These are phyloP conservation scores for Sarocladium brachiariae DNA, from an alignment of 2,329 filamentous ascomycete species.

Conservation along the genomic window DNA sequence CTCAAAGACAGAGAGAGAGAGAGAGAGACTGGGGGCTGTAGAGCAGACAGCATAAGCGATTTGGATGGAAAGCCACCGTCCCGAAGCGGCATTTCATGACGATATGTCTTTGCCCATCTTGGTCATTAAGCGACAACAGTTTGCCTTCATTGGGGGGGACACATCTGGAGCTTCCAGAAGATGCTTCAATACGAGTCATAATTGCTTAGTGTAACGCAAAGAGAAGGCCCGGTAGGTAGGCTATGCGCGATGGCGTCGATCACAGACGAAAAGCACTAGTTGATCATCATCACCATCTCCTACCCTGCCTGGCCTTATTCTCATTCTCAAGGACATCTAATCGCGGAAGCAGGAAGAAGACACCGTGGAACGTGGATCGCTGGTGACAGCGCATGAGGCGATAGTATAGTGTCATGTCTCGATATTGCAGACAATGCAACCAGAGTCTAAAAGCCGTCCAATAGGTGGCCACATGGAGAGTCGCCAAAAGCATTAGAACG, in stretches of 20 bases:
- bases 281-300: too few relatives aligned
- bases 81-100: background rate
- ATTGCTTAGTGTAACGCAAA: too few relatives aligned
- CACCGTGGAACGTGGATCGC: background rate
- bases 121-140: background rate
- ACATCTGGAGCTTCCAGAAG: too few relatives aligned
- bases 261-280: too few relatives aligned
- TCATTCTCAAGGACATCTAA: background rate
- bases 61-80: background rate
- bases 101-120: background rate
- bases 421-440: slow-evolving; percentile 2
- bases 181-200: background rate
- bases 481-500: too few relatives aligned
- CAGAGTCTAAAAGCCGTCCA: background rate
- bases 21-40: too few relatives aligned
- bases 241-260: too few relatives aligned
- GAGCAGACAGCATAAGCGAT: too few relatives aligned
- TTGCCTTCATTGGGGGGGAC: too few relatives aligned
- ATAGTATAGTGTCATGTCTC: background rate
- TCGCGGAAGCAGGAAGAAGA: background rate
- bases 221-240: too few relatives aligned
- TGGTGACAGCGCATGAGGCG: background rate
- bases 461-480: background rate
- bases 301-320: too few relatives aligned
- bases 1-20: too few relatives aligned